Conservation (phyloP, 768 basidiomycete genomes). For the Mycena rosella region DNA sequence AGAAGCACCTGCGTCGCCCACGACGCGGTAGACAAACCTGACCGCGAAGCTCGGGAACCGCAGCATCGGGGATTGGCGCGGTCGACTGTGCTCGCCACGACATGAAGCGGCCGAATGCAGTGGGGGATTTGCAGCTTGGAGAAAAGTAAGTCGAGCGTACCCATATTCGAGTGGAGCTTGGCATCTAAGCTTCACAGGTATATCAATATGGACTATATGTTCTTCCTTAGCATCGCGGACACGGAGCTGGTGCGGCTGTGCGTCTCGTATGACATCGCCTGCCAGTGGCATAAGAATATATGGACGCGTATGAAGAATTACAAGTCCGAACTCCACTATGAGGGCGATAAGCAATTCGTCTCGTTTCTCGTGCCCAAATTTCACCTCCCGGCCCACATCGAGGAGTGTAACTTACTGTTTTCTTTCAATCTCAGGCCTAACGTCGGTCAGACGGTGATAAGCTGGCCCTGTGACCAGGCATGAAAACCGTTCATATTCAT, state of each 20-base stretch:
- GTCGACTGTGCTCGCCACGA: constrained; percentile 26
- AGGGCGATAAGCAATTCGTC: constrained; percentile 5
- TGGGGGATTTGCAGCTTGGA: constrained; percentile 40
- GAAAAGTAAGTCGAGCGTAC: constrained; percentile 27
- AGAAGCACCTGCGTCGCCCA: constrained; percentile 12
- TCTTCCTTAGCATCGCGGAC: no score
- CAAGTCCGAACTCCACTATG: no score
- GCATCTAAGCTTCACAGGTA: neutral
- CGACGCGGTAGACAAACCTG: constrained; percentile 18
- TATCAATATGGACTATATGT: no score
- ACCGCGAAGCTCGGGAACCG: constrained; percentile 7
- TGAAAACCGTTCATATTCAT: no score
- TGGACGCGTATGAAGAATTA: no score
- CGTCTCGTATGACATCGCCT: no score
- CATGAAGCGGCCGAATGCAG: no score
- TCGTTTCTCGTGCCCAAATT: constrained; percentile 43
- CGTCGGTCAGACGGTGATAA: no score
- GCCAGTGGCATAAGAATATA: no score
- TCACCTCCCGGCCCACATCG: constrained; percentile 41
- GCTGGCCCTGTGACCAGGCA: no score
- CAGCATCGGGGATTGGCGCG: constrained; percentile 29
- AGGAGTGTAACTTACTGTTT: constrained; percentile 34
- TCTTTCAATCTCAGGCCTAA: no score
- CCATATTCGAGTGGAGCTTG: neutral
- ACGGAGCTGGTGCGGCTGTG: no score